A percentile compares a stretch with the other conserved stretches of the same genome.
Evolutionary conservation across 352 stramenopile species (phyloP).

Genomic region (Globisporangium recalcitrans): DNA sequence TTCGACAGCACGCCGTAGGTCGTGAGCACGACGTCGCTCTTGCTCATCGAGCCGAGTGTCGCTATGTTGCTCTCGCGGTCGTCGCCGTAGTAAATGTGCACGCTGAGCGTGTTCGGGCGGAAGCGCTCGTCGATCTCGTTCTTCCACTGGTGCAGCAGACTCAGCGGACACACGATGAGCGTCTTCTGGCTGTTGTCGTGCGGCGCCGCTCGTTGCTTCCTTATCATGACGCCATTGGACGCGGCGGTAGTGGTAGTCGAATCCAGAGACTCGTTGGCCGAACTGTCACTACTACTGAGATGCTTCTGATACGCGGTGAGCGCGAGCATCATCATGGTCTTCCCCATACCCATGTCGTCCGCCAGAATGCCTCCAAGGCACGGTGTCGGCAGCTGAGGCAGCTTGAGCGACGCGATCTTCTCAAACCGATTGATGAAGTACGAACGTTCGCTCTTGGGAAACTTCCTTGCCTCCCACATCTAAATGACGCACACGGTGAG

Average conservation of each 20-base stretch:
- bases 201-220: slow-evolving; percentile 1
- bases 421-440: slow-evolving; percentile 86
- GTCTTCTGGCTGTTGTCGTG: slow-evolving; percentile 33
- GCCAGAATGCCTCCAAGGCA: slow-evolving; percentile 84
- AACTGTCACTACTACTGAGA: slow-evolving; percentile 13
- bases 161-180: slow-evolving; percentile 84
- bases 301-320: slow-evolving; percentile 58
- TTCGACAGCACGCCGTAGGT: slow-evolving; percentile 79
- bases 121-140: slow-evolving; percentile 74
- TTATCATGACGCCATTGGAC: neutral
- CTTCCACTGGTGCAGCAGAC: slow-evolving; percentile 87
- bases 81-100: slow-evolving; percentile 73
- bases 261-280: neutral
- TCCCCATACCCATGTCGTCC: slow-evolving; percentile 91
- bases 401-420: slow-evolving; percentile 60
- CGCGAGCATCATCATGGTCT: slow-evolving; percentile 81
- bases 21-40: slow-evolving; percentile 74
- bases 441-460: slow-evolving; percentile 26
- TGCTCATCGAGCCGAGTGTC: slow-evolving; percentile 17
- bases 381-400: slow-evolving; percentile 43
- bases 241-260: neutral
- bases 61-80: slow-evolving; percentile 29
- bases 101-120: slow-evolving; percentile 36
- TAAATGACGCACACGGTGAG: slow-evolving; percentile 11
- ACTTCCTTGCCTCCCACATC: slow-evolving; percentile 71